These are phyloP conservation scores for Rhodotorula diobovata DNA, from an alignment of 768 basidiomycete genomes.

Conservation along the genomic window DNA sequence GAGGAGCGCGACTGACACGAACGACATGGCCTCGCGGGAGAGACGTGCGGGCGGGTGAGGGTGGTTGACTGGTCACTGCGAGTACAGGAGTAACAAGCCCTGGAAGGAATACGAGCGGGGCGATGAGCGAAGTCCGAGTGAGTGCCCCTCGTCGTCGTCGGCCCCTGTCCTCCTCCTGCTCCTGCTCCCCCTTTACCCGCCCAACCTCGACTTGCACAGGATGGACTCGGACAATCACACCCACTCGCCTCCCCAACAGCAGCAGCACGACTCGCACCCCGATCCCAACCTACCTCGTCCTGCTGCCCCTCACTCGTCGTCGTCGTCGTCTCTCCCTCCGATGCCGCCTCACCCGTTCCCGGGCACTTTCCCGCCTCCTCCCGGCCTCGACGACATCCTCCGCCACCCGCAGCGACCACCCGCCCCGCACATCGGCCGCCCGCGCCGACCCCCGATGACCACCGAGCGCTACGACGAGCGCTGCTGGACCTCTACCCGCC, in stretches of 20 bases:
- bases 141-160: too few species aligned
- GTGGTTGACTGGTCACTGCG: too few species aligned
- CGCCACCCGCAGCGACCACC: not conserved
- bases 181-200: too few species aligned
- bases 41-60: too few species aligned
- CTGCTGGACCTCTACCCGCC: constrained; percentile 22
- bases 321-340: not conserved
- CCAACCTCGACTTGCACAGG: too few species aligned
- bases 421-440: not conserved
- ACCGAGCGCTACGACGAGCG: constrained; percentile 23
- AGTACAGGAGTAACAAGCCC: too few species aligned
- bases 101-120: too few species aligned
- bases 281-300: not conserved
- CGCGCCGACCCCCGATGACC: not conserved
- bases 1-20: constrained; percentile 14
- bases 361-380: not conserved
- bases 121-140: too few species aligned
- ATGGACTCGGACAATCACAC: too few species aligned
- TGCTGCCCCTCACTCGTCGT: not conserved
- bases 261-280: too few species aligned
- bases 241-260: too few species aligned
- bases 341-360: constrained; percentile 1
- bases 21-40: constrained; percentile 20
- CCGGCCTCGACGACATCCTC: constrained; percentile 4
- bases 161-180: too few species aligned